phyloP scores from a whole-genome alignment of 164 flowering plant species.

The Magnolia kwangsiensis region DNA sequence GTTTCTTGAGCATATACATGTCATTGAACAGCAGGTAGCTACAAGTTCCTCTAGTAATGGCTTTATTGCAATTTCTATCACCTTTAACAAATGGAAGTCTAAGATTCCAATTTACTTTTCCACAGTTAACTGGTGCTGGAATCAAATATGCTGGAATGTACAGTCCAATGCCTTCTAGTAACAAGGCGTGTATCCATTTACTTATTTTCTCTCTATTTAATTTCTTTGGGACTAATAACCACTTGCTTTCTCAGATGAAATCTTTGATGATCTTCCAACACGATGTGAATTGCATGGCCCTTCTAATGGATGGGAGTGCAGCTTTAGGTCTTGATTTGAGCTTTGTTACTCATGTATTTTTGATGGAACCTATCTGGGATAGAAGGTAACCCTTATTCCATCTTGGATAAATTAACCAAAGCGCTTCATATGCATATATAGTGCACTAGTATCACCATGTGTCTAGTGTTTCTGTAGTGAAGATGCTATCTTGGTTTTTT shows the following conservation, averaged over 20 bases:
- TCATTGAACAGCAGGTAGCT: conserved; percentile 90
- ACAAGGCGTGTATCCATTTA: conserved; percentile 52
- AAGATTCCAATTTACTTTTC: not conserved
- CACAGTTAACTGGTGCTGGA: conserved; percentile 66
- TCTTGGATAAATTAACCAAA: not conserved
- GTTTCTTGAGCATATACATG: conserved; percentile 97
- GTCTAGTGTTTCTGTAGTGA: not conserved
- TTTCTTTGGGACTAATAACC: conserved; percentile 6
- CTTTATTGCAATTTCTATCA: conserved; percentile 5
- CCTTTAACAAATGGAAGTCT: not conserved
- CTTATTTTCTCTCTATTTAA: not conserved
- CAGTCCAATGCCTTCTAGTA: conserved; percentile 87
- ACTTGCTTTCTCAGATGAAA: conserved; percentile 56
- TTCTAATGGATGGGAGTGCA: conserved; percentile 97
- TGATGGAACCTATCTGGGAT: conserved; percentile 99
- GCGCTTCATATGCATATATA: not conserved
- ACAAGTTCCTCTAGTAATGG: not conserved
- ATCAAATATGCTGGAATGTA: conserved; percentile 83
- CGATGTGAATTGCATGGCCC: conserved; percentile 72
- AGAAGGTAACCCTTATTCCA: conserved; percentile 53
- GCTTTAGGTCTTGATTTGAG: conserved; percentile 98
- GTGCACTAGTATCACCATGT: not conserved
- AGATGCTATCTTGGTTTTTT: no score
- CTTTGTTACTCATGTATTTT: conserved; percentile 85
- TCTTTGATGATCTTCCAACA: conserved; percentile 69